A percentile compares a stretch with the other conserved stretches of the same genome.
phyloP scores from a whole-genome alignment of 257 asterid species.

The Nicotiana benthamiana region DNA sequence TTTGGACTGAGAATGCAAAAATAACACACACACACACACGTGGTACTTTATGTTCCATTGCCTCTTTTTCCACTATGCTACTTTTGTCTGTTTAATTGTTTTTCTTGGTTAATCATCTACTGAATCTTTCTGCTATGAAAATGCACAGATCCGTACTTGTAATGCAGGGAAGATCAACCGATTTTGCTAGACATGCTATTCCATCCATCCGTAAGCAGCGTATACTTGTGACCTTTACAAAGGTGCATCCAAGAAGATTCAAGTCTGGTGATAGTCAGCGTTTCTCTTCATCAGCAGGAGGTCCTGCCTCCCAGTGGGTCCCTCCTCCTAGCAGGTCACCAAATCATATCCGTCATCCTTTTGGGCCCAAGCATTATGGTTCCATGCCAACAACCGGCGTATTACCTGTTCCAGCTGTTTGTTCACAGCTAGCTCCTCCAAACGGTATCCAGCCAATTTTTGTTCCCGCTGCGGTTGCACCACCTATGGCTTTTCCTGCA shows the following conservation, averaged over 20 bases:
- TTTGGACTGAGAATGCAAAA: not conserved
- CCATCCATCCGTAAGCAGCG: conserved; percentile 60
- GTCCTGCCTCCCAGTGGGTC: conserved; percentile 45
- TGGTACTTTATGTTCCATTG: not conserved
- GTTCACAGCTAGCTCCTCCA: conserved; percentile 30
- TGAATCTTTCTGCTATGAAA: conserved; percentile 1
- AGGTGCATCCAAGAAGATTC: conserved; percentile 51
- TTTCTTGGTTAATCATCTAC: not conserved
- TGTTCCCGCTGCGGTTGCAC: conserved; percentile 37
- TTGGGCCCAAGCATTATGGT: conserved; percentile 36
- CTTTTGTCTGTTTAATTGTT: not conserved
- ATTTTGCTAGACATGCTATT: conserved; percentile 56
- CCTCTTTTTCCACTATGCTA: not conserved
- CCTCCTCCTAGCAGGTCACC: conserved; percentile 57
- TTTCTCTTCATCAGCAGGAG: conserved; percentile 19
- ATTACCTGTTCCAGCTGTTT: conserved; percentile 28
- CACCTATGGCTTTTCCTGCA: conserved; percentile 50
- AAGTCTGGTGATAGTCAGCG: conserved; percentile 25
- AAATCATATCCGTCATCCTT: conserved; percentile 36
- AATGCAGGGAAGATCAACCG: conserved; percentile 69
- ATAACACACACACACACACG: not conserved
- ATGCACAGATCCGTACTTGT: conserved; percentile 53
- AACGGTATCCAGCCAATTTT: conserved; percentile 52
- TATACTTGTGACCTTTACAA: conserved; percentile 50
- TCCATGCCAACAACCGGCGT: conserved; percentile 38